Evolutionary conservation across 2,329 filamentous ascomycete species (phyloP), one percentile per base, ranked within the genome.

Genomic region (Pestalotiopsis sp.): DNA sequence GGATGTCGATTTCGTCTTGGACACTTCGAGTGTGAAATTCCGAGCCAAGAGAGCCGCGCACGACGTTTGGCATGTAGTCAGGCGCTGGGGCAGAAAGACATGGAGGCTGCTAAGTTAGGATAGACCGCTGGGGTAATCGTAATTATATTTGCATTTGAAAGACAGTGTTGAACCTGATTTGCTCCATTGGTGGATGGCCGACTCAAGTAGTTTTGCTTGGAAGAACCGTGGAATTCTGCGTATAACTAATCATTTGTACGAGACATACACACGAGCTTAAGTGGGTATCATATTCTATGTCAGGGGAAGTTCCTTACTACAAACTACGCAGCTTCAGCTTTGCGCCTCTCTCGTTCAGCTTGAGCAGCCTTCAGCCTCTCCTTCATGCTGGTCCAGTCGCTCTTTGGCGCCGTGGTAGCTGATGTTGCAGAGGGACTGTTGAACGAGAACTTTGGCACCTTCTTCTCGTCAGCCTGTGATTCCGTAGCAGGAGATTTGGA

Each of bases 301-400:
- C 13, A 59, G 12, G 57, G 57, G 11, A 17, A 20, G 7, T 31
- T 23, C 27, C 39, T 45, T 39, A 64, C 62, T 64, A 64, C 39
- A 49, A 31, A 31, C 39, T 64, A 49, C 38, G 38, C 45, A 45
- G 64, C 14, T 45, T 61, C 68, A n/a, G 66, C 66, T 56, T 81
- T 82, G 58, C 80, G 75, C 67, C 87, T 82, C 71, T 89, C 83
- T 66, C 88, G 86, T 70, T 87, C 86, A 13, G 87, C 84, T 75
- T 90, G 87, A 27, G 87, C 87, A 68, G 85, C 87, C 71, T 86
- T 86, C 56, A 90, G 72, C 68, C 87, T 82, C 69, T 86, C 89
- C 80, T 89, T 82, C 1, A 85, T 89, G 11, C 76, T 76, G 61
- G 79, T 75, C 69, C 77, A 76, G 68, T 74, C 72, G 7, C 69